Evolutionary conservation across 768 basidiomycete species (phyloP).

Genomic region (Amanita fuliginea): DNA sequence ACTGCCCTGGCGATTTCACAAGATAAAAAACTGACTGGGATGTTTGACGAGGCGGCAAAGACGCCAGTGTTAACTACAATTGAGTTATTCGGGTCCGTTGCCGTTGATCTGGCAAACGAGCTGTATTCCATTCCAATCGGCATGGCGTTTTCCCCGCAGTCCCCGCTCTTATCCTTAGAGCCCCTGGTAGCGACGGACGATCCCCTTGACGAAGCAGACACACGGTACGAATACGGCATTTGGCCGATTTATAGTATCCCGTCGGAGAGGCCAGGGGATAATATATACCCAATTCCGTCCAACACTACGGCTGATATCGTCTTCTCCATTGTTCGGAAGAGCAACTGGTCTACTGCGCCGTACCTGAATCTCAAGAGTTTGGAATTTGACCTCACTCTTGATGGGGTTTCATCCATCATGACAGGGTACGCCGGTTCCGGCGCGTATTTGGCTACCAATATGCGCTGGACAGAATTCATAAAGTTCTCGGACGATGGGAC

Average conservation of each 20-base stretch:
- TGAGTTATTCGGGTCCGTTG: not conserved
- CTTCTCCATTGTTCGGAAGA: not conserved
- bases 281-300: not conserved
- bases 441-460: not conserved
- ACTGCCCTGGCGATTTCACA: not conserved
- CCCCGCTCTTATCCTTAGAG: not conserved
- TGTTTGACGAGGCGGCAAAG: not conserved
- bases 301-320: not conserved
- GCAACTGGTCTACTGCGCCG: not conserved
- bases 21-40: not conserved
- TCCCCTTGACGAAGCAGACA: not conserved
- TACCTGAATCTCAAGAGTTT: not conserved
- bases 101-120: not conserved
- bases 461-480: not conserved
- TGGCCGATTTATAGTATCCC: not conserved
- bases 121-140: not conserved
- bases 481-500: not conserved
- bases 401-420: not conserved
- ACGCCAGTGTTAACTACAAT: not conserved
- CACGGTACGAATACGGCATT: not conserved
- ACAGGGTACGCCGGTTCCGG: not conserved
- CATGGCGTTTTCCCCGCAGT: not conserved
- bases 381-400: not conserved
- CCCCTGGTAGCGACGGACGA: not conserved
- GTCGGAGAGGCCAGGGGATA: not conserved